Evolutionary conservation across 345 rosid genomes (phyloP).

Genomic region (Anastatica hierochuntica): DNA sequence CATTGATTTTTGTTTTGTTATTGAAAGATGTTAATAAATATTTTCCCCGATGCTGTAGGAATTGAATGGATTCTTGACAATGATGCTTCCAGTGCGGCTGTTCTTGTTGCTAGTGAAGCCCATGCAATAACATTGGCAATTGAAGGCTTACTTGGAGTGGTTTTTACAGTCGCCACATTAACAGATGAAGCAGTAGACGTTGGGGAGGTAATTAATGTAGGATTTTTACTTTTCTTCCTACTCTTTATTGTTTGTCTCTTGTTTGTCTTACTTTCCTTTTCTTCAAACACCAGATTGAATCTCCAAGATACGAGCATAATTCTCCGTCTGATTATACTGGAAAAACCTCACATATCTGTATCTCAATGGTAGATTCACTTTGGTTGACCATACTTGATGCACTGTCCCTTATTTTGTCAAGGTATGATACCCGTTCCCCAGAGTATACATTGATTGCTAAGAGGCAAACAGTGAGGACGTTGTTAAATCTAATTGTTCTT

Average conservation of each 20-base stretch:
- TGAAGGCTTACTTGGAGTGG: conserved; percentile 89
- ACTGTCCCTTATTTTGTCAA: conserved; percentile 82
- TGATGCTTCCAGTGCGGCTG: conserved; percentile 94
- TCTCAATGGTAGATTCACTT: conserved; percentile 87
- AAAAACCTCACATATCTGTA: conserved; percentile 64
- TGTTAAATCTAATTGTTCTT: conserved; percentile 31
- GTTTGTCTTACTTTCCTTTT: conserved; percentile 15
- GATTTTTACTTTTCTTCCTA: conserved; percentile 2
- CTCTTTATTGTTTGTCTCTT: conserved; percentile 3
- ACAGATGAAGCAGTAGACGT: conserved; percentile 89
- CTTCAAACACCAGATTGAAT: conserved; percentile 58
- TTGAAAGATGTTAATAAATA: not conserved
- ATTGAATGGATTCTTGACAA: conserved; percentile 97
- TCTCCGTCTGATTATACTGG: conserved; percentile 45
- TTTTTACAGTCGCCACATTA: conserved; percentile 88
- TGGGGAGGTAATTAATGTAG: conserved; percentile 63
- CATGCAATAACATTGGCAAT: conserved; percentile 92
- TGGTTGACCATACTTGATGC: conserved; percentile 98
- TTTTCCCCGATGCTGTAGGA: conserved; percentile 37
- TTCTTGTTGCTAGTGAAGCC: conserved; percentile 98
- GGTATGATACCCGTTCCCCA: conserved; percentile 36
- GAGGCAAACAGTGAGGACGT: not conserved
- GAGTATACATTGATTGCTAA: conserved; percentile 11
- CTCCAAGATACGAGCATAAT: conserved; percentile 73
- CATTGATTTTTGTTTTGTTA: not conserved